Evolutionary conservation across 208 protist species (phyloP).

Genomic region (Histomonas meleagridis): DNA sequence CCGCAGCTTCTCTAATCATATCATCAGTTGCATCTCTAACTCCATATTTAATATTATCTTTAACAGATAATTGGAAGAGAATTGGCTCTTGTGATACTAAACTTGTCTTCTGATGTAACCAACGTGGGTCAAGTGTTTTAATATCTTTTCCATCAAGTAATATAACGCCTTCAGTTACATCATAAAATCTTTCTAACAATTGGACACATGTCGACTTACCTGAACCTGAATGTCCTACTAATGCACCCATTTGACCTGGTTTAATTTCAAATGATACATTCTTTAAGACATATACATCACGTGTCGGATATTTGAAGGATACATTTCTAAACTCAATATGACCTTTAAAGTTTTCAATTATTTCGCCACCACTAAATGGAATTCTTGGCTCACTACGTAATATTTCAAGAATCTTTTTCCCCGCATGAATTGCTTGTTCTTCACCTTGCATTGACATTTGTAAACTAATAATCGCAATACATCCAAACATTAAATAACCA

Average conservation of each 20-base stretch:
- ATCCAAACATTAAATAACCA: background rate
- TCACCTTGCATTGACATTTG: background rate
- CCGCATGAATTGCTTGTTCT: background rate
- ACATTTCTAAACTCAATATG: slow-evolving; percentile 5
- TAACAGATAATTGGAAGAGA: slow-evolving; percentile 63
- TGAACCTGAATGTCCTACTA: slow-evolving; percentile 38
- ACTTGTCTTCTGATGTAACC: slow-evolving; percentile 67
- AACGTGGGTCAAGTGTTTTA: slow-evolving; percentile 59
- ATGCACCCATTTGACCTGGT: slow-evolving; percentile 41
- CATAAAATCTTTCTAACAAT: slow-evolving; percentile 80
- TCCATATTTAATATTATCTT: slow-evolving; percentile 54
- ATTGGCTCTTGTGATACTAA: slow-evolving; percentile 83
- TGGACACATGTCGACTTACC: slow-evolving; percentile 46
- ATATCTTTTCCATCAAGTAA: slow-evolving; percentile 75
- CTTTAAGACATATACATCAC: slow-evolving; percentile 20
- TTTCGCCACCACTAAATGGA: background rate
- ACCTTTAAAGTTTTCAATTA: background rate
- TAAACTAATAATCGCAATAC: background rate
- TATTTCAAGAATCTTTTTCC: background rate
- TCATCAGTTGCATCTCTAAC: background rate
- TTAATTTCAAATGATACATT: slow-evolving; percentile 38
- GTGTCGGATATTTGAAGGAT: slow-evolving; percentile 32
- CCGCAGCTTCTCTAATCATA: background rate
- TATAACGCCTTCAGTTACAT: slow-evolving; percentile 67
- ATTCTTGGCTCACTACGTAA: background rate